Conservation (phyloP, 2,329 filamentous ascomycete species). For the Penicillium sp. region DNA sequence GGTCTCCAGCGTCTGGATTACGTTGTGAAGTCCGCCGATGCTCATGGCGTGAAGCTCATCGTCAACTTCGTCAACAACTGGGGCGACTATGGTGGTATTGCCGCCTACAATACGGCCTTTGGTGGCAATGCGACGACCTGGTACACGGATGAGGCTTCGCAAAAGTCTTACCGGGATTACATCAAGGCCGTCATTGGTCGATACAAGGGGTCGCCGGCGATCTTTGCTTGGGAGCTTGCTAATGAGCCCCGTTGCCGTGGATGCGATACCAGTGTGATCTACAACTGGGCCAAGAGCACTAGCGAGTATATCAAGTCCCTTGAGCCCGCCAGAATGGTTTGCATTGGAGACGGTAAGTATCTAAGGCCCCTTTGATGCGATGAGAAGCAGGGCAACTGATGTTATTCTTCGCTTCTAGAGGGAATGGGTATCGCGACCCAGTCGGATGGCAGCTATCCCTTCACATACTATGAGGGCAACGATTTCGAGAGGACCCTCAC, state of each 20-base stretch:
- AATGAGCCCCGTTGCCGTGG: conserved; percentile 67
- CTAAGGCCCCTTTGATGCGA: background rate
- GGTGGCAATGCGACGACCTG: conserved; percentile 56
- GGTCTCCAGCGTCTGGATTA: conserved; percentile 67
- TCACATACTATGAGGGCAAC: conserved; percentile 53
- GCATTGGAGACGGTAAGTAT: conserved; percentile 55
- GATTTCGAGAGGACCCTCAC: conserved; percentile 56
- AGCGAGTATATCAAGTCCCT: conserved; percentile 66
- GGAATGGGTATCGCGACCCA: conserved; percentile 54
- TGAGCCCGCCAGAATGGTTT: conserved; percentile 63
- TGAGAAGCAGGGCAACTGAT: background rate
- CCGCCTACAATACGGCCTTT: conserved; percentile 59
- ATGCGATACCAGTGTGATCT: conserved; percentile 60
- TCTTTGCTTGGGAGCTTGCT: conserved; percentile 69
- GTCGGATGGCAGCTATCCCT: conserved; percentile 57
- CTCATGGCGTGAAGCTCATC: conserved; percentile 63
- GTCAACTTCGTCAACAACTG: conserved; percentile 65
- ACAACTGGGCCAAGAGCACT: conserved; percentile 61
- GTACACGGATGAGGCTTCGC: conserved; percentile 58
- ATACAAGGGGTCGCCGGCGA: conserved; percentile 60
- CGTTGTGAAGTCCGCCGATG: conserved; percentile 62
- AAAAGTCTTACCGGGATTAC: conserved; percentile 64
- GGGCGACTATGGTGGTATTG: conserved; percentile 68
- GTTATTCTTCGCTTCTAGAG: conserved; percentile 42
- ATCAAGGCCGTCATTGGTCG: conserved; percentile 61